Evolutionary conservation across 495 filamentous ascomycete species (phyloP).

Genomic region (Aspergillus biplanus): DNA sequence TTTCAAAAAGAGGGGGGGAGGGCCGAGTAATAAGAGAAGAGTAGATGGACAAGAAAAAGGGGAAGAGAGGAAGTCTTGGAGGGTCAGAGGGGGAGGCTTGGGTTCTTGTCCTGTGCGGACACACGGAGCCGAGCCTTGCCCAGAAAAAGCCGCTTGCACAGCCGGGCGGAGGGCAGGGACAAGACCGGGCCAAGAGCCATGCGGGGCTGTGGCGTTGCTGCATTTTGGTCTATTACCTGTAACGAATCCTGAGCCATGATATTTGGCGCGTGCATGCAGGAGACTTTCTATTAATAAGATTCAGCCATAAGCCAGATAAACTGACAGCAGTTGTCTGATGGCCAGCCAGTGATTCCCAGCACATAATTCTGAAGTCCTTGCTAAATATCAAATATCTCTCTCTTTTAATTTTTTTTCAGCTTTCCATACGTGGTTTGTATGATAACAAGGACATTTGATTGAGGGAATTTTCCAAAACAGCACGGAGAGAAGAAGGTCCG

Average conservation of each 20-base stretch:
- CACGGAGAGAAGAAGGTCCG: neutral
- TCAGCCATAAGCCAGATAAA: neutral
- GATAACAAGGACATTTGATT: too few relatives aligned
- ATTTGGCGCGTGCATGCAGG: neutral
- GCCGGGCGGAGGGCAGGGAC: conserved; percentile 40
- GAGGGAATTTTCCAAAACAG: neutral
- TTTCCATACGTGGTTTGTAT: too few relatives aligned
- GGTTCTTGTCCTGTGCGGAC: conserved; percentile 27
- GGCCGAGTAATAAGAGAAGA: conserved; percentile 22
- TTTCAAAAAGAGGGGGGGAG: conserved; percentile 22
- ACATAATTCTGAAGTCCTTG: neutral
- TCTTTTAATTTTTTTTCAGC: neutral
- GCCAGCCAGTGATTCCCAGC: neutral
- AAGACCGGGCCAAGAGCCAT: conserved; percentile 42
- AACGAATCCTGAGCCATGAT: neutral
- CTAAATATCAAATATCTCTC: neutral
- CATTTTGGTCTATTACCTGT: conserved; percentile 9
- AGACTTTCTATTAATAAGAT: neutral
- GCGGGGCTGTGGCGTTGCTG: conserved; percentile 25
- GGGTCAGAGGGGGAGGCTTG: conserved; percentile 32
- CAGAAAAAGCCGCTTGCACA: conserved; percentile 43
- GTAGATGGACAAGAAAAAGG: conserved; percentile 24
- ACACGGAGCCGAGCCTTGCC: conserved; percentile 44
- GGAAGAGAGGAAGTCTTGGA: conserved; percentile 31
- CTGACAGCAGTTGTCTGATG: neutral